A percentile compares a stretch with the other conserved stretches of the same genome.
Conservation (phyloP, 129 eudicot species). For the Heracleum sosnowskyi region DNA sequence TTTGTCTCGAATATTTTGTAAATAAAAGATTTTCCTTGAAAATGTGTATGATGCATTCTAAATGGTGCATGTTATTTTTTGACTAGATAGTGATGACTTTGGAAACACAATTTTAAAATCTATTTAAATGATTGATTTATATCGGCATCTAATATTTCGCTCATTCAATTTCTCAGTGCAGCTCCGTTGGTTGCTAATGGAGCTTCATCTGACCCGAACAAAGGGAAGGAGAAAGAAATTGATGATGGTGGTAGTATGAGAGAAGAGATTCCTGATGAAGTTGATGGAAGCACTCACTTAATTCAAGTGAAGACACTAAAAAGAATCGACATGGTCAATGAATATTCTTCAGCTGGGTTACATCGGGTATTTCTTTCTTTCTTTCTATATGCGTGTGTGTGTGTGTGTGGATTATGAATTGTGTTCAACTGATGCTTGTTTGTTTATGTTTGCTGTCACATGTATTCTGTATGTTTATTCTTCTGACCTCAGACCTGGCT, state of each 20-base stretch:
- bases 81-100: neutral
- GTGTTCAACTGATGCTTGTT: neutral
- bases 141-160: slow-evolving; percentile 6
- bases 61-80: neutral
- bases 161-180: slow-evolving; percentile 27
- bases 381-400: neutral
- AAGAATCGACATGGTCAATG: slow-evolving; percentile 23
- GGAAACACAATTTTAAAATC: neutral
- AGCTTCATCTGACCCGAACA: slow-evolving; percentile 32
- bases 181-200: slow-evolving; percentile 35
- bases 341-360: slow-evolving; percentile 23
- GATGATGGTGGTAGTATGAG: slow-evolving; percentile 27
- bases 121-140: neutral
- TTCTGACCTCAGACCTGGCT: neutral
- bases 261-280: slow-evolving; percentile 36
- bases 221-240: slow-evolving; percentile 29
- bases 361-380: slow-evolving; percentile 17
- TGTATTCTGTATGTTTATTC: neutral
- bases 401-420: neutral
- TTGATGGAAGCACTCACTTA: slow-evolving; percentile 23
- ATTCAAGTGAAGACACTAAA: slow-evolving; percentile 17
- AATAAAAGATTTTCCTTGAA: neutral
- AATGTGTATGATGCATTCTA: neutral
- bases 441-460: neutral
- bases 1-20: no score